Evolutionary conservation across 305 asterid species (phyloP).

Genomic region (Rubia tinctorum): DNA sequence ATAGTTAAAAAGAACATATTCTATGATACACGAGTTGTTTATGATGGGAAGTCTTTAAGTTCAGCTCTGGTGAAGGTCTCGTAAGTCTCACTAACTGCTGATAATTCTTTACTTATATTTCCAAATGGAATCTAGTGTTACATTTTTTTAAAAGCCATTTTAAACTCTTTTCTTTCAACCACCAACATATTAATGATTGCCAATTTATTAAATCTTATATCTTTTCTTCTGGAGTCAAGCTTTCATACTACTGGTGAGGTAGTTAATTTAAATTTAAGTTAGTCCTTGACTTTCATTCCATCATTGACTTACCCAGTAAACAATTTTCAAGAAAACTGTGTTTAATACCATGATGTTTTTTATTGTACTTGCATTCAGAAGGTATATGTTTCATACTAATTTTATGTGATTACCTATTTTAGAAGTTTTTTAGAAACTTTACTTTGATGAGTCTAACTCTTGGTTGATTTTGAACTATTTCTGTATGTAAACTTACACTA

Average conservation of each 20-base stretch:
- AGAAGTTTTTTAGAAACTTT: conserved; percentile 7
- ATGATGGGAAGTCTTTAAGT: conserved; percentile 82
- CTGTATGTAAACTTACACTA: conserved; percentile 71
- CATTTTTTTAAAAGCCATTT: neutral
- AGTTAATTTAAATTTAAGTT: too few relatives aligned
- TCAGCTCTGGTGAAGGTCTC: conserved; percentile 99
- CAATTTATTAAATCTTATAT: neutral
- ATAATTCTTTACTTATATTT: neutral
- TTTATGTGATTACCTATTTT: too few relatives aligned
- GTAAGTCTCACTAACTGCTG: conserved; percentile 50
- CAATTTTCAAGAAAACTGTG: too few relatives aligned
- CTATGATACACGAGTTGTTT: conserved; percentile 72
- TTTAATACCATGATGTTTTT: too few relatives aligned
- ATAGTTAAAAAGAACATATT: conserved; percentile 75
- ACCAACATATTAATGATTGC: conserved; percentile 2
- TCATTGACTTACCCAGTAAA: too few relatives aligned
- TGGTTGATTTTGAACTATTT: conserved; percentile 20
- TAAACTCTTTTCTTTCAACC: too few relatives aligned
- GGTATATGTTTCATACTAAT: too few relatives aligned
- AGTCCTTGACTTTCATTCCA: too few relatives aligned
- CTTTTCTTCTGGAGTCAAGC: too few relatives aligned
- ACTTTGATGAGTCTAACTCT: conserved; percentile 11
- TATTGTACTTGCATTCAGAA: too few relatives aligned
- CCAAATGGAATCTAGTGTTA: conserved; percentile 2
- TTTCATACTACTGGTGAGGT: too few relatives aligned